Conservation (phyloP, 768 basidiomycete species). For the Naganishia randhawae region DNA sequence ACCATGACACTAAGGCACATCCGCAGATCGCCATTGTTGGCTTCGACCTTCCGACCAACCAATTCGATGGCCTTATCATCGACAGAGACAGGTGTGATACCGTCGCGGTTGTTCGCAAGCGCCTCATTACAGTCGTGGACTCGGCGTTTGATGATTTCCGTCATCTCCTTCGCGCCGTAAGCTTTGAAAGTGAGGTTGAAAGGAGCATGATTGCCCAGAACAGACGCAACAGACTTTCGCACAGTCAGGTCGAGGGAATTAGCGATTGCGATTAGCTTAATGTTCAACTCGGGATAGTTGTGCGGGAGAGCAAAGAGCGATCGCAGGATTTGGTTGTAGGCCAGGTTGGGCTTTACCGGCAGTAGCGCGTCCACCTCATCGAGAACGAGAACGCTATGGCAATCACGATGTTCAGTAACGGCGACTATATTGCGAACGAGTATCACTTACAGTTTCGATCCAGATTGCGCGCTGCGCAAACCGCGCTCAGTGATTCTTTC, state of each 20-base stretch:
- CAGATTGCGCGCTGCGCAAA: constrained; percentile 4
- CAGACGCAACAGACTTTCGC: constrained; percentile 44
- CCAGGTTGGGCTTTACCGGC: constrained; percentile 36
- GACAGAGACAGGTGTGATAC: constrained; percentile 34
- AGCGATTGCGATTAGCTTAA: constrained; percentile 50
- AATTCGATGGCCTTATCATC: constrained; percentile 50
- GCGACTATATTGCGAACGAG: not conserved
- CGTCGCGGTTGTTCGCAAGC: not conserved
- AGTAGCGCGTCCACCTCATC: constrained; percentile 51
- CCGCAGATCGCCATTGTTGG: constrained; percentile 50
- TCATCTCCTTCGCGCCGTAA: constrained; percentile 46
- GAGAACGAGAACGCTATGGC: constrained; percentile 45
- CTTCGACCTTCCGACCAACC: constrained; percentile 49
- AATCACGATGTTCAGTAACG: constrained; percentile 8
- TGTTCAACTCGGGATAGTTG: constrained; percentile 24
- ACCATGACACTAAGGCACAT: constrained; percentile 47
- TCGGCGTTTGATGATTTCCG: constrained; percentile 46
- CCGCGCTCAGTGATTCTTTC: constrained; percentile 31
- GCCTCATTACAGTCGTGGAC: constrained; percentile 30
- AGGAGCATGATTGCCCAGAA: constrained; percentile 38
- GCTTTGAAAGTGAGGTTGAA: constrained; percentile 48
- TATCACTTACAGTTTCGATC: constrained; percentile 25
- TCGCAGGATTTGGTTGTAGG: constrained; percentile 43
- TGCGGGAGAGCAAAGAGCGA: constrained; percentile 48
- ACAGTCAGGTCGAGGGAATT: constrained; percentile 52